Evolutionary conservation across 805 yeast species (phyloP), one percentile per base, ranked within the genome.

Genomic region (Candida maesae): DNA sequence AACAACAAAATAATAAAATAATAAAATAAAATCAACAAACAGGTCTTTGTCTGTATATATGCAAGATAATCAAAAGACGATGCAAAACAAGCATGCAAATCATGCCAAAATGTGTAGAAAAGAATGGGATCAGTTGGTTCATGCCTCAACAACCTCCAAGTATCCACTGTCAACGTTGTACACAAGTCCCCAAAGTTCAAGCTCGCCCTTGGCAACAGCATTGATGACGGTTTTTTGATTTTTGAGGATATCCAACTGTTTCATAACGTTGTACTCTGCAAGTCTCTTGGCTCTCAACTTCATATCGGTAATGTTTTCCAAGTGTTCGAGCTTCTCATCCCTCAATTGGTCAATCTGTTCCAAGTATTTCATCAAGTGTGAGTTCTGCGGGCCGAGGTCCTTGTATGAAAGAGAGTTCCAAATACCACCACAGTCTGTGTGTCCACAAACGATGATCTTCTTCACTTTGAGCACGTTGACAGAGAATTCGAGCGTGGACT

Each of bases 341-440:
- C 86, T 71, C 39, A 86, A 74, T 39, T 81, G 84, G 53, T 83
- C 68, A 68, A 80, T 53, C 74, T 78, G 79, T 53, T 81, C 87
- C 51, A 90, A 66, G 42, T 68, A 65, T 23, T 55, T 44, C 42
- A 54, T 52, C 26, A 68, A 46, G 39, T 64, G 59, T 2, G 51
- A 35, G 49, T 66, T 63, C 10, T 76, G 76, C 21, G 83, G 80
- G 25, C 89, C 89, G 25, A 81, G 68, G 51, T 73, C 73, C 53
- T 79, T 76, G 43, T 76, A 70, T 3, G 81, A 71, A 35, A 90
- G 65, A 8, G 89, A 79, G 17, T 95, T 88, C 78, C 85, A 79
- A 37, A 87, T 78, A 23, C 96, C 97, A 36, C 96, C 96, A 71
- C 98, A 90, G 62, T 87, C 95, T 24, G 93, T 84, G 65, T 90